Evolutionary conservation across 2,329 filamentous ascomycete genomes (phyloP), one percentile per base, ranked within the genome.

Genomic region (Cladosporium sp.): DNA sequence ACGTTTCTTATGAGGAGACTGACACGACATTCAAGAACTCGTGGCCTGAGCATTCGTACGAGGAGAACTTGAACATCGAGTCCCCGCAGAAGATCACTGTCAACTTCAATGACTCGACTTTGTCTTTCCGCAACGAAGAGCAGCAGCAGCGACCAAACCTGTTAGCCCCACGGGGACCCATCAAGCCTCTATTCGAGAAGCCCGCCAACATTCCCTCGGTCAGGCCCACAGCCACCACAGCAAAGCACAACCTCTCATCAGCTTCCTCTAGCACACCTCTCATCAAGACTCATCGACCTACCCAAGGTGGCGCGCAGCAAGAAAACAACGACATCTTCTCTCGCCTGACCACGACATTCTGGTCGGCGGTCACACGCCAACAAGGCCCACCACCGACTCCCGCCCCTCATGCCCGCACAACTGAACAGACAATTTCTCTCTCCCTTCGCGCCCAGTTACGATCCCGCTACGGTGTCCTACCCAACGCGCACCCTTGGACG

Each of bases 51-150:
- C 56, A 52, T 14, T 59, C 56, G 63, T 73, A 74, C 61, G 67
- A 72, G 56, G 72, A 73, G 55, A 63, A 67, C 20, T 64, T 73
- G n/a, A 74, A 74, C 45, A 51, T 69, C 20, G 67, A 68, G 6
- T 73, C 71, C 12, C 71, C 72, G 7, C 64, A 65, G 36, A 73
- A 72, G 49, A 64, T 74, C 52, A 61, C 55, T 8, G 70, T 74
- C 58, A 70, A 72, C 43, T 74, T 74, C 63, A 69, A 70, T 40
- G 70, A 73, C 50, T 71, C 67, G 11, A 38, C 47, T 2, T 28
- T 52, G 37, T 56, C 51, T 9, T 47, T 28, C 43, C 43, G 43
- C 15, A 30, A 30, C 7, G 43, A 47, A 9, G 39, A 60, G 56
- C 54, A 43, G 20, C 37, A 61, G 28, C 58, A 58, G 38, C 20